Percentiles rank a stretch among this genome's conserved stretches.
phyloP scores from a whole-genome alignment of 768 basidiomycete genomes.

The Russula dissimulans region DNA sequence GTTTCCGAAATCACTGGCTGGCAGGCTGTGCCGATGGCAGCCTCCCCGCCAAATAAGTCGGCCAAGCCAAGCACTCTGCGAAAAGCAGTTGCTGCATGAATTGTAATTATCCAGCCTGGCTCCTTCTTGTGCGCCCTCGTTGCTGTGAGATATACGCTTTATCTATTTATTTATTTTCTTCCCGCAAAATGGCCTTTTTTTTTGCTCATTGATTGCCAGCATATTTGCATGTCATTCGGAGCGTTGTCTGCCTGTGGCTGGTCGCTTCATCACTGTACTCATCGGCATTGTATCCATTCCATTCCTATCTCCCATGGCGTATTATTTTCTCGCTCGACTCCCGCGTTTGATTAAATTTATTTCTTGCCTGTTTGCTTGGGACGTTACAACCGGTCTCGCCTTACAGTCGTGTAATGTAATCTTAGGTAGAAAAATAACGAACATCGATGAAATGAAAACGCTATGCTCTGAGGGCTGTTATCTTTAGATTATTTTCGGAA shows the following conservation, averaged over 20 bases:
- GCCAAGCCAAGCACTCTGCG: slow-evolving; percentile 22
- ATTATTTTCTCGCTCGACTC: slow-evolving; percentile 12
- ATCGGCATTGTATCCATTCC: slow-evolving; percentile 21
- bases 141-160: slow-evolving; percentile 19
- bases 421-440: slow-evolving; percentile 21
- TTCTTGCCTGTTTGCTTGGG: slow-evolving; percentile 17
- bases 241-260: slow-evolving; percentile 17
- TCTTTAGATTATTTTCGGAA: not conserved
- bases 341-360: slow-evolving; percentile 20
- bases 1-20: slow-evolving; percentile 30
- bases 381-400: slow-evolving; percentile 16
- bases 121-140: slow-evolving; percentile 6
- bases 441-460: slow-evolving; percentile 13
- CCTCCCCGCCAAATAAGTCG: slow-evolving; percentile 21
- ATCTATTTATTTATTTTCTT: slow-evolving; percentile 20
- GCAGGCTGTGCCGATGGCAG: slow-evolving; percentile 27
- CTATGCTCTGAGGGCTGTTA: not conserved
- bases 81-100: slow-evolving; percentile 23
- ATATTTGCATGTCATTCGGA: slow-evolving; percentile 18
- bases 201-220: slow-evolving; percentile 14
- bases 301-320: slow-evolving; percentile 15
- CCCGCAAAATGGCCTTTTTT: slow-evolving; percentile 16
- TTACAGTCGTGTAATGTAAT: slow-evolving; percentile 21
- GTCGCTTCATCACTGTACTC: slow-evolving; percentile 21
- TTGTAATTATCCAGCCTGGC: not conserved